Conservation (phyloP, 192 early-diverging fungal species). For the Coemansia sp. region DNA sequence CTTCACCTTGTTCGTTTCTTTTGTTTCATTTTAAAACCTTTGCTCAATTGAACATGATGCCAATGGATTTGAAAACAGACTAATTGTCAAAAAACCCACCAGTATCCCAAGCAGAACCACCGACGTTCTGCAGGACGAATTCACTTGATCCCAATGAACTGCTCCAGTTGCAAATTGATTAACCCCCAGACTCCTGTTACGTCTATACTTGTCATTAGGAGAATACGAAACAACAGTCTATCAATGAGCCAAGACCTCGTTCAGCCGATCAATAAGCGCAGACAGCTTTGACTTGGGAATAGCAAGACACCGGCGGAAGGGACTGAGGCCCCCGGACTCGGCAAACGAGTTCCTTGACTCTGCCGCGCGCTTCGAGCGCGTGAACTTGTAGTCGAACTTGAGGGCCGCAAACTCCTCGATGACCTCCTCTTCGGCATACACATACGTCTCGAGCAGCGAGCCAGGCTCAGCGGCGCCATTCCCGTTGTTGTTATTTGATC, state of each 20-base stretch:
- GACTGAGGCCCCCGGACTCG: slow-evolving; percentile 76
- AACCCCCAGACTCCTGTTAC: neutral
- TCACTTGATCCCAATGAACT: no score
- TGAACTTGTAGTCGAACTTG: slow-evolving; percentile 81
- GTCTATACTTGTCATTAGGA: neutral
- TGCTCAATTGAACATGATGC: no score
- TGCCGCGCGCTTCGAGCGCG: slow-evolving; percentile 64
- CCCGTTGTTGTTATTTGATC: slow-evolving; percentile 21
- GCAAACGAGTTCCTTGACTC: slow-evolving; percentile 81
- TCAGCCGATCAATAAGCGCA: slow-evolving; percentile 19
- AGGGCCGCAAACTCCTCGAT: slow-evolving; percentile 73
- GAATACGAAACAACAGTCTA: neutral
- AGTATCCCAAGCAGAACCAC: no score
- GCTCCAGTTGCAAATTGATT: no score
- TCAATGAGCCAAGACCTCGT: slow-evolving; percentile 17
- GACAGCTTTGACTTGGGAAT: slow-evolving; percentile 57
- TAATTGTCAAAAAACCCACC: no score
- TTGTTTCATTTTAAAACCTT: no score
- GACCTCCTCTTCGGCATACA: slow-evolving; percentile 93
- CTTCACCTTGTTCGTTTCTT: no score
- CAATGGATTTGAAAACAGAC: no score
- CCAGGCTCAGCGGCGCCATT: slow-evolving; percentile 36
- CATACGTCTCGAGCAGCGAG: slow-evolving; percentile 57
- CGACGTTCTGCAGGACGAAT: no score
- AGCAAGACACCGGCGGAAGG: slow-evolving; percentile 66